Conservation (phyloP, 2,329 filamentous ascomycete species). For the Hyphodiscus sp. region DNA sequence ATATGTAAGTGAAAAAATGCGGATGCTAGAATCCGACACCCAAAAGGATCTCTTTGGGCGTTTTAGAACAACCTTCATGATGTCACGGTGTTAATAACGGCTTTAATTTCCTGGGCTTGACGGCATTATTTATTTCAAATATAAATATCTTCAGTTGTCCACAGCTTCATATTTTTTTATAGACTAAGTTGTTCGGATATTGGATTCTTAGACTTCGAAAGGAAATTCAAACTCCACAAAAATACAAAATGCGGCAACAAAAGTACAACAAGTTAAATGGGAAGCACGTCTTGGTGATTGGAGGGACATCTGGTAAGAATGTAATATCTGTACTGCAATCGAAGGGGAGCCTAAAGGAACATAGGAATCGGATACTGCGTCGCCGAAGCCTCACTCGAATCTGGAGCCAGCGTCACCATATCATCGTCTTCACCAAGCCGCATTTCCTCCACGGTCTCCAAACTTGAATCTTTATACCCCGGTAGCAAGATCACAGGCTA, state of each 20-base stretch:
- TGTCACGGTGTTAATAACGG: background rate
- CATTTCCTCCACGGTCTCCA: constrained; percentile 7
- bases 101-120: too few species aligned
- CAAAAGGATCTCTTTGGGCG: background rate
- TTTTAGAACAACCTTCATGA: background rate
- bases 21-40: background rate
- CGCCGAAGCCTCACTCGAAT: constrained; percentile 23
- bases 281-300: constrained; percentile 24
- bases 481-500: constrained; percentile 8
- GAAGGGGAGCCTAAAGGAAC: background rate
- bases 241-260: constrained; percentile 3
- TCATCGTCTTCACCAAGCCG: constrained; percentile 14
- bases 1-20: background rate
- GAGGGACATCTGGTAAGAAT: constrained; percentile 20
- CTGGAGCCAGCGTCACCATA: constrained; percentile 19
- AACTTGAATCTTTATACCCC: constrained; percentile 12
- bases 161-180: too few species aligned
- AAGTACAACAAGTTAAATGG: constrained; percentile 25
- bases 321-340: background rate
- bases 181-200: too few species aligned
- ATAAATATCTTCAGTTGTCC: too few species aligned
- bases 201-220: too few species aligned
- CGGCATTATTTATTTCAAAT: too few species aligned
- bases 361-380: constrained; percentile 22
- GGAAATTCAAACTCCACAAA: too few species aligned